These are phyloP conservation scores for Buxus sempervirens DNA, from an alignment of 164 flowering plant genomes.

Conservation along the genomic window DNA sequence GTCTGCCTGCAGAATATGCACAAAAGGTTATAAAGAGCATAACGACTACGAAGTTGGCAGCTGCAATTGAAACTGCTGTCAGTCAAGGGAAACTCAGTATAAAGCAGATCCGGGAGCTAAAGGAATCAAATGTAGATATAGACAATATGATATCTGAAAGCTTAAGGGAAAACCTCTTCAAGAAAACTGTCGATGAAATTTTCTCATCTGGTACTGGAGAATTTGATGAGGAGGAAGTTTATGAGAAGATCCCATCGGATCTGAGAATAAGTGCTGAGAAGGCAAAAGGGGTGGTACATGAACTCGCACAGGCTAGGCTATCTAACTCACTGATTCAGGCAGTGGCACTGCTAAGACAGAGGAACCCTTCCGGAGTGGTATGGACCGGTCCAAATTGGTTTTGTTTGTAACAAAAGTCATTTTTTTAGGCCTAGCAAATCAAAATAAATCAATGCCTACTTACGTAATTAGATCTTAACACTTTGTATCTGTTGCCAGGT, in stretches of 20 bases:
- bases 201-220: conserved; percentile 98
- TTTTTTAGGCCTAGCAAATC: not conserved
- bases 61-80: conserved; percentile 78
- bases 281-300: conserved; percentile 69
- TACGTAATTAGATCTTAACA: not conserved
- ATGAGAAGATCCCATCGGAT: conserved; percentile 70
- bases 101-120: conserved; percentile 82
- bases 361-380: conserved; percentile 78
- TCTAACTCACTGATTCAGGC: conserved; percentile 84
- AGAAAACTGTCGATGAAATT: conserved; percentile 79
- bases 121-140: conserved; percentile 65
- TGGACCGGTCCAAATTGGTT: conserved; percentile 12
- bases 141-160: conserved; percentile 67
- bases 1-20: conserved; percentile 71
- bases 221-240: conserved; percentile 83
- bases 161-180: conserved; percentile 70
- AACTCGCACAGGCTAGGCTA: conserved; percentile 66
- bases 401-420: not conserved
- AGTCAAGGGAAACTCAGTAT: conserved; percentile 68
- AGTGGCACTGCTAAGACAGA: conserved; percentile 74
- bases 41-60: conserved; percentile 77
- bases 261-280: conserved; percentile 67
- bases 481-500: conserved; percentile 43
- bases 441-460: not conserved
- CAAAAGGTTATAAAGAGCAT: conserved; percentile 82